Conservation (phyloP, 2,329 filamentous ascomycete species). For the Chaetomium sp. region DNA sequence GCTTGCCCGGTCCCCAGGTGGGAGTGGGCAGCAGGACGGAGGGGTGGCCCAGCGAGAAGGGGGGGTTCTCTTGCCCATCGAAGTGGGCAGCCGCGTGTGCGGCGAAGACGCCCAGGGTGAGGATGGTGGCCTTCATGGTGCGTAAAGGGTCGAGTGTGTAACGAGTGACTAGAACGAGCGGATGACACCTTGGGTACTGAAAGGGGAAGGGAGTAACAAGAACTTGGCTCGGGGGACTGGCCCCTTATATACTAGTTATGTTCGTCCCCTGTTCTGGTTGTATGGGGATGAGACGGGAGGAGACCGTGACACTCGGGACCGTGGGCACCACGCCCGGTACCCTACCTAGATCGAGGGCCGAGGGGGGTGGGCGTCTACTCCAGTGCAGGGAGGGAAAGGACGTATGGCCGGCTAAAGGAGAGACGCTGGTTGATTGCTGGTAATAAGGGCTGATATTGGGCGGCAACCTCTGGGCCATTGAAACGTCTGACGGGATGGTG, state of each 20-base stretch:
- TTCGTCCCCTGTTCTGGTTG: not conserved
- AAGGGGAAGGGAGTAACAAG: slow-evolving; percentile 15
- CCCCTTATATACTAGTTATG: slow-evolving; percentile 16
- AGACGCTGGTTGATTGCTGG: slow-evolving; percentile 22
- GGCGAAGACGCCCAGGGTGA: slow-evolving; percentile 32
- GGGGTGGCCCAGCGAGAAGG: slow-evolving; percentile 23
- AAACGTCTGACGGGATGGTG: slow-evolving; percentile 10
- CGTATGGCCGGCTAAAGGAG: slow-evolving; percentile 30
- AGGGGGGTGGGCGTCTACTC: slow-evolving; percentile 1
- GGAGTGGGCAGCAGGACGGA: slow-evolving; percentile 9
- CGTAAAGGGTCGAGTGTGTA: not conserved
- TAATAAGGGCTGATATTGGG: slow-evolving; percentile 29
- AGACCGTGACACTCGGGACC: slow-evolving; percentile 8
- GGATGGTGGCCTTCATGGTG: slow-evolving; percentile 33
- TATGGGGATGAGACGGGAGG: not conserved
- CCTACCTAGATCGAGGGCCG: not conserved
- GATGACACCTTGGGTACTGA: slow-evolving; percentile 33
- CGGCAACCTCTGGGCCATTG: slow-evolving; percentile 10
- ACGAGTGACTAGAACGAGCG: slow-evolving; percentile 34
- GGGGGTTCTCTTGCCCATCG: slow-evolving; percentile 4
- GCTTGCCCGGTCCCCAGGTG: slow-evolving; percentile 13
- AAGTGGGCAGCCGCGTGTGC: slow-evolving; percentile 30
- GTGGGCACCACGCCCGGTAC: not conserved
- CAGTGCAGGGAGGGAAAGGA: not conserved
- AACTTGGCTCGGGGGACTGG: not conserved